Percentiles rank a stretch among this genome's conserved stretches.
phyloP scores from a whole-genome alignment of 2,329 filamentous ascomycete genomes.

The Hortaea sp. region DNA sequence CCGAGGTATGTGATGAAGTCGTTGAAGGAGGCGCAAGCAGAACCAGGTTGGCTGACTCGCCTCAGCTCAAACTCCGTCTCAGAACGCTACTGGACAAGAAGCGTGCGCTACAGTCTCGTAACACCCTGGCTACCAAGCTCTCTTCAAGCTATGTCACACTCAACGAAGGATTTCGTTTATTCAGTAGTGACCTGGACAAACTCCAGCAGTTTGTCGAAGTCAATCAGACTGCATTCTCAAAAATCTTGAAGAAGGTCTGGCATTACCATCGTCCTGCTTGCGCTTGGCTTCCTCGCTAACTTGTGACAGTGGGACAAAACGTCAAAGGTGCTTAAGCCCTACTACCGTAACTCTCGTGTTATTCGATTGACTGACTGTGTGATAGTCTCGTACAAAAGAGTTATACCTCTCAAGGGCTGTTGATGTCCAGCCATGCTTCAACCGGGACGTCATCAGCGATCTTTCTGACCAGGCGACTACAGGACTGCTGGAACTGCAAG shows the following conservation, averaged over 20 bases:
- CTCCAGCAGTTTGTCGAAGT: slow-evolving; percentile 95
- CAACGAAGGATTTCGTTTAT: slow-evolving; percentile 94
- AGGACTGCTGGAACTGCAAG: slow-evolving; percentile 86
- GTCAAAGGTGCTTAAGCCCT: slow-evolving; percentile 56
- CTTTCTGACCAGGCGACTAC: slow-evolving; percentile 94
- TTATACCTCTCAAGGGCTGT: slow-evolving; percentile 91
- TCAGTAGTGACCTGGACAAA: slow-evolving; percentile 93
- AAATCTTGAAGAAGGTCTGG: slow-evolving; percentile 85
- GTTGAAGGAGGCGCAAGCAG: too few relatives aligned
- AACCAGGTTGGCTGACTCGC: slow-evolving; percentile 1
- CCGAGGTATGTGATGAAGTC: slow-evolving; percentile 56
- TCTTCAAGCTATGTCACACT: slow-evolving; percentile 91
- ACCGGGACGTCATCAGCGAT: slow-evolving; percentile 91
- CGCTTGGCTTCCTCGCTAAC: slow-evolving; percentile 27
- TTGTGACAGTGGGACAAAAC: slow-evolving; percentile 82
- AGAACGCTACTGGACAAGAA: slow-evolving; percentile 94
- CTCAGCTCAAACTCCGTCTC: slow-evolving; percentile 83
- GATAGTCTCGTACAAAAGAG: slow-evolving; percentile 87
- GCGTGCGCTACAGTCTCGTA: slow-evolving; percentile 70
- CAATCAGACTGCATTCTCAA: slow-evolving; percentile 95
- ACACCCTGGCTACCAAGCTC: slow-evolving; percentile 63
- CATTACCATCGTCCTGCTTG: slow-evolving; percentile 7
- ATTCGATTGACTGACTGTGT: slow-evolving; percentile 12
- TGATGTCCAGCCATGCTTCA: slow-evolving; percentile 97
- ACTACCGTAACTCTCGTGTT: not conserved